Evolutionary conservation across 2,329 filamentous ascomycete genomes (phyloP).

Genomic region (Seiridium unicorne): DNA sequence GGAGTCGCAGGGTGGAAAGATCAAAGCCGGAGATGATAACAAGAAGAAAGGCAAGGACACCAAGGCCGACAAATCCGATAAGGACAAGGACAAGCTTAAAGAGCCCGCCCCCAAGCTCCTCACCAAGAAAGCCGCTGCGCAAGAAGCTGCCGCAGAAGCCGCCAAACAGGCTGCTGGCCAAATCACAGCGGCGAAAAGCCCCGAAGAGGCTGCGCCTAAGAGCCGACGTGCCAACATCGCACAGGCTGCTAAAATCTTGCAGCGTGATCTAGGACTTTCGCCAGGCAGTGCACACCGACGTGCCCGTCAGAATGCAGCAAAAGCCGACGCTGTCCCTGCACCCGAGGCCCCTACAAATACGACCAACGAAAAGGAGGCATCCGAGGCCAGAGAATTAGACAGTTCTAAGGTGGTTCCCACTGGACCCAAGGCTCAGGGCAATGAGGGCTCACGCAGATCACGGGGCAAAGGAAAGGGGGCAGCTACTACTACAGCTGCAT

Average conservation of each 20-base stretch:
- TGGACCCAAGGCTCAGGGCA: constrained; percentile 23
- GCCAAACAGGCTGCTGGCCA: constrained; percentile 41
- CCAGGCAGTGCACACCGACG: constrained; percentile 61
- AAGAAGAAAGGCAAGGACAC: constrained; percentile 60
- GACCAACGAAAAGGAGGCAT: constrained; percentile 27
- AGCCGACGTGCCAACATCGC: constrained; percentile 60
- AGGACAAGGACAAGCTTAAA: constrained; percentile 55
- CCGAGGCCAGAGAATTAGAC: constrained; percentile 18
- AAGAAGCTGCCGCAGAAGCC: constrained; percentile 44
- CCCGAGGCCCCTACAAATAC: constrained; percentile 32
- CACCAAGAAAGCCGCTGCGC: constrained; percentile 55
- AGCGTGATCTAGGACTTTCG: constrained; percentile 64
- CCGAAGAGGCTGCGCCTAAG: constrained; percentile 43
- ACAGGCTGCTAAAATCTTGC: constrained; percentile 62
- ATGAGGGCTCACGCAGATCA: constrained; percentile 30
- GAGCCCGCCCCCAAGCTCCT: constrained; percentile 60
- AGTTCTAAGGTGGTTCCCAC: constrained; percentile 21
- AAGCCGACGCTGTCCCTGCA: constrained; percentile 45
- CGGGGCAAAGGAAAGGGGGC: constrained; percentile 35
- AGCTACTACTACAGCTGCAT: constrained; percentile 17
- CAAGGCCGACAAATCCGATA: constrained; percentile 62
- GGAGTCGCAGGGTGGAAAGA: constrained; percentile 51
- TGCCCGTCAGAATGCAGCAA: constrained; percentile 57
- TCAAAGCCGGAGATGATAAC: constrained; percentile 46
- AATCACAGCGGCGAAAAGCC: constrained; percentile 25